Base-by-base conservation (phyloP, 306 rosid species). In the Lagenaria siceraria region DNA sequence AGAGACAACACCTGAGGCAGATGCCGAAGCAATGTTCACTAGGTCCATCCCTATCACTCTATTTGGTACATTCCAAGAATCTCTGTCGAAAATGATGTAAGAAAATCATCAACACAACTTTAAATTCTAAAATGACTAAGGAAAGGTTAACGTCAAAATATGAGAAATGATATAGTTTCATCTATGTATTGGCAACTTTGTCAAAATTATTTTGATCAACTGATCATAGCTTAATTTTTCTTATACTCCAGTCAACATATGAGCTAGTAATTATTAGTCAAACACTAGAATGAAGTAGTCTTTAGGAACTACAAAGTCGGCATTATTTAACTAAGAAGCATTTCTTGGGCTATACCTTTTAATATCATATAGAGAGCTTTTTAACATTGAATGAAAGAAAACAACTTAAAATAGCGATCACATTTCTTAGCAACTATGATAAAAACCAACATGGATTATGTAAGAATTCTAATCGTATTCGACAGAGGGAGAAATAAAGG, bases 1-100 rank as follows among this genome's bases (percentile, higher is more conserved):
- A 52, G 97, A 90, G 78, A 90, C 87, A 33, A 90, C 96, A 8
- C 96, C 98, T 0, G 98, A 92, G 1, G 96, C 98, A 90, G 81
- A 95, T 71, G 93, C 89, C 54, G 83, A 85, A 77, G 77, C 68
- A 8, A 94, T 91, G 11, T 86, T 83, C 15, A 95, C 90, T 74
- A 68, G 61, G 46, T 89, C 92, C 55, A 95, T 52, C 14, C 92
- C 96, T 31, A 66, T 61, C 8, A 90, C 96, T 82, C 76, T 81
- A 79, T 74, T 80, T 1, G 97, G 92, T 69, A 89, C 90, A 65
- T 89, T 88, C 97, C 97, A 94, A 10, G 88, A 83, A 70, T 86
- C 98, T 77, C 96, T 91, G 74, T 77, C 9, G 69, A 48, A 64
- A 69, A 71, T 33, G 63, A 80, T 74, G 25, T 35, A 68, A 49